Conservation (phyloP, 371 early-diverging fungal genomes). For the Apophysomyces elegans region DNA sequence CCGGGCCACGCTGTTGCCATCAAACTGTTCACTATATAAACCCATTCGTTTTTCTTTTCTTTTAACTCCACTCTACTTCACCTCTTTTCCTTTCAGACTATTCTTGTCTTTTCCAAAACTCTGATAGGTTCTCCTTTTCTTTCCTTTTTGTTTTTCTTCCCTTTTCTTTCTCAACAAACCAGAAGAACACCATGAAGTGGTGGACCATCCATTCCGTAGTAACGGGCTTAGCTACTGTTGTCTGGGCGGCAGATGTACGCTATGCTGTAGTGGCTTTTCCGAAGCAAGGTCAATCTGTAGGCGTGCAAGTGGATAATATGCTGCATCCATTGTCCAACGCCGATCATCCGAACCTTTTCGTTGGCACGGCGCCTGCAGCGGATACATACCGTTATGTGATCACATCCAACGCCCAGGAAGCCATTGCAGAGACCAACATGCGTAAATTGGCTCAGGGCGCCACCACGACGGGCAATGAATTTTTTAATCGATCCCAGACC, state of each 20-base stretch:
- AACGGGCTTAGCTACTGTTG: constrained; percentile 5
- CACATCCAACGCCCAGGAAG: constrained; percentile 14
- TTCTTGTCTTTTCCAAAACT: too few relatives aligned
- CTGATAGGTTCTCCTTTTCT: background rate
- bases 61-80: background rate
- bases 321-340: constrained; percentile 21
- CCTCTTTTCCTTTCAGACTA: background rate
- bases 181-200: background rate
- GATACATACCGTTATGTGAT: constrained; percentile 36
- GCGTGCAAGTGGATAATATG: constrained; percentile 37
- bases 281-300: constrained; percentile 27
- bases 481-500: constrained; percentile 49
- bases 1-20: too few relatives aligned
- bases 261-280: constrained; percentile 53
- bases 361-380: constrained; percentile 37
- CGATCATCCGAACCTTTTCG: constrained; percentile 32
- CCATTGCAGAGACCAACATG: constrained; percentile 22
- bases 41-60: too few relatives aligned
- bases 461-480: constrained; percentile 53
- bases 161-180: background rate
- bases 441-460: constrained; percentile 40
- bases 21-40: too few relatives aligned
- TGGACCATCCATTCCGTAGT: background rate
- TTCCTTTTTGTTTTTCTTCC: constrained; percentile 3
- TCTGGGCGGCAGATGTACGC: constrained; percentile 36